Base-by-base conservation (phyloP, 495 filamentous ascomycete species). In the Emericellopsis terricola region DNA sequence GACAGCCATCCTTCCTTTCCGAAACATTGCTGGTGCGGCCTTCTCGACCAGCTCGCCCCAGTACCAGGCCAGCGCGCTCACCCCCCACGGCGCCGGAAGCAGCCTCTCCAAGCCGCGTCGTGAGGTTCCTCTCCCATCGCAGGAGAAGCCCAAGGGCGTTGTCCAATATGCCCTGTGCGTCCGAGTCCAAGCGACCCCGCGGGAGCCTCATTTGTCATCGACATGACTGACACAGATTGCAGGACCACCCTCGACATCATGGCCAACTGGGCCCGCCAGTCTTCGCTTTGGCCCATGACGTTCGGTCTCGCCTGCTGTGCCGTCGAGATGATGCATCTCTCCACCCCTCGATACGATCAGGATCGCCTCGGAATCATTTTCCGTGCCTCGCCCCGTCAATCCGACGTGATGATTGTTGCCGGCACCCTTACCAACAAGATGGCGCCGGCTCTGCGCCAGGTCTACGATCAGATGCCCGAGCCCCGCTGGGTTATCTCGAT, bases 391-490 rank as follows among this genome's bases (percentile, higher is more conserved):
- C 86, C 86, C 2, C 81, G 86, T 17, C 86, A 94, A 60, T 89
- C 81, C 34, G 86, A 94, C 60, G 83, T 94, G 41, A 94, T 94
- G 86, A 94, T 94, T 50, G 86, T 94, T 8, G 86, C 86, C 18
- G 86, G 86, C 28, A 94, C 86, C 1, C 65, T 94, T 43, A 94
- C 86, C 26, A 94, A 94, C 63, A 94, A 94, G 68, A 94, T 94
- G 86, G 86, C 86, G 7, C 82, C 85, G 20, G 86, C 86, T 28
- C 68, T 94, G 51, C 66, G 86, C 45, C 85, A 93, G 57, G 86
- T 94, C 20, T 94, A 94, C 53, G 86, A 94, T 59, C 86, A 94
- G 62, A 94, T 94, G 86, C 86, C 86, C 27, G 86, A 94, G 19
- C 86, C 86, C 20, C 64, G 76, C 45, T 93, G 85, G 85, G 85